Evolutionary conservation across 495 filamentous ascomycete genomes (phyloP), one percentile per base, ranked within the genome.

Genomic region (Trichoderma virens): DNA sequence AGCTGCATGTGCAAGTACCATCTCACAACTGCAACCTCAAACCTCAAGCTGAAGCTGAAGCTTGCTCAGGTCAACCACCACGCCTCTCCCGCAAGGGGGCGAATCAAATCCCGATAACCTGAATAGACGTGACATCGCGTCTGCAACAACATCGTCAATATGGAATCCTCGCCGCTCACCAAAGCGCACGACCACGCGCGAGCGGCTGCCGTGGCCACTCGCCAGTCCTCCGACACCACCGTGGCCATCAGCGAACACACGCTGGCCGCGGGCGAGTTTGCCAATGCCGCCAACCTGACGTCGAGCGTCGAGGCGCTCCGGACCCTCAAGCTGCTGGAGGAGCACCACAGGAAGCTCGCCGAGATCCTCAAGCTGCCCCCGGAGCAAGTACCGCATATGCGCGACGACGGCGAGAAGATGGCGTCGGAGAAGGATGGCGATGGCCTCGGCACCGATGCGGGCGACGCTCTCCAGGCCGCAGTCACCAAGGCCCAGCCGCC

Each of bases 211-310:
- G 70, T 86, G 43, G 85, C 91, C 65, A 88, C 88, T 63, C 51
- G 54, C 32, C 86, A 88, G 66, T 86, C 86, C 34, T 80, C 88
- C 13, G 89, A 92, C 67, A 88, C 89, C 23, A 88, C 88, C 5
- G 85, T 88, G 28, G 92, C 93, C 18, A 88, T 90, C 65, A 88
- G 88, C 68, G 89, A 96, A 71, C 93, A 98, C 78, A 87, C 93
- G 65, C 81, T 91, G 41, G 94, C 94, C 25, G 94, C 94, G 2
- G 89, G 87, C 61, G 90, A 97, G 69, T 98, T 96, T 75, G 86
- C 92, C 59, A 88, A 88, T 35, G 93, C 91, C 31, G 86, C 89
- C 16, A 85, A 86, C 67, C 80, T 79, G 31, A 94, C 90, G 11
- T 80, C 79, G 13, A 92, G 95, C 71, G 78, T 79, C 63, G 94